Base-by-base conservation (phyloP, 257 asterid genomes). In the Solanum ossicruentum region DNA sequence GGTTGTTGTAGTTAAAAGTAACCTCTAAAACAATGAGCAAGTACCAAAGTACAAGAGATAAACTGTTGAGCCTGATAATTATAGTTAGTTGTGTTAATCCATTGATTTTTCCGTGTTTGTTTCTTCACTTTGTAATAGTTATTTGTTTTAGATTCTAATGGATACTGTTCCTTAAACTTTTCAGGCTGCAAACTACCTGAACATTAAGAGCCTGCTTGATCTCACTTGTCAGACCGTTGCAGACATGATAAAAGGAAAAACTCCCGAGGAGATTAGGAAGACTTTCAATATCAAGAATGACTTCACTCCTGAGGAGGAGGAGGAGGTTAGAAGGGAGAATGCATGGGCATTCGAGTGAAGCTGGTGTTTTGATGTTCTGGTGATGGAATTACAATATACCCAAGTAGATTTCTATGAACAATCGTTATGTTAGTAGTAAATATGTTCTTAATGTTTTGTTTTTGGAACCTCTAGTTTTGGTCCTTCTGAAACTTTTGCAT, bases 131-230 rank as follows among this genome's bases (percentile, higher is more conserved):
- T 20, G 21, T 8, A 39, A 47, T 6, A 0, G 10, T 23, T 32
- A 9, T 28, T 1, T 51, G 32, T 15, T 21, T 1, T 15, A 23
- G 45, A 49, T 36, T 77, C 23, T 77, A 51, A 51, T 51, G 20
- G 7, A 2, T 8, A 16, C 6, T 77, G 63, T 18, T 28, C 10
- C 15, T 15, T 2, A 8, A 26, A 26, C 3, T 23, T 60, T 63
- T 3, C 71, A 94, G 97, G 98, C 98, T 85, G 98, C 98, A 12
- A 91, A 94, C 86, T 94, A 91, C 81, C 75, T 94, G 36, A 86
- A 92, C 90, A 92, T 94, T 86, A 91, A 89, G 91, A 88, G 92
- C 83, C 82, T 94, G 84, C 92, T 94, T 2, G 95, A 92, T 83
- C 91, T 93, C 8, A 91, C 93, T 0, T 90, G 94, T 63, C 93